phyloP scores from a whole-genome alignment of 2,329 filamentous ascomycete species.

The Fusarium proliferatum region DNA sequence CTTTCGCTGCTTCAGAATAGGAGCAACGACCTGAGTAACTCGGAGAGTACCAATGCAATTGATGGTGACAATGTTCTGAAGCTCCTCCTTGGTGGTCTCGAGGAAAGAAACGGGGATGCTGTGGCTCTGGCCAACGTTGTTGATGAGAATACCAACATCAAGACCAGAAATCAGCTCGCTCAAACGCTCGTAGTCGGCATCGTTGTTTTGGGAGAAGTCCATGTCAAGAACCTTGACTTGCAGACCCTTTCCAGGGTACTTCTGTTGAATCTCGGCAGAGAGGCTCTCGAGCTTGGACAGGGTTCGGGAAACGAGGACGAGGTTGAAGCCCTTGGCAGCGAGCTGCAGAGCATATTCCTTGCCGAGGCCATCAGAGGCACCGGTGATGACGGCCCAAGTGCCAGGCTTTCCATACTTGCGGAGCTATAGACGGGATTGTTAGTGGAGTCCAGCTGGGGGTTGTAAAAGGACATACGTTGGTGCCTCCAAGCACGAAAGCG shows the following conservation, averaged over 20 bases:
- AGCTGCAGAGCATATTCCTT: constrained; percentile 96
- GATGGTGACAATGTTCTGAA: constrained; percentile 91
- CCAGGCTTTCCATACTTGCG: constrained; percentile 90
- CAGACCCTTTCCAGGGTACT: constrained; percentile 70
- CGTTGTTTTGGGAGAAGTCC: constrained; percentile 87
- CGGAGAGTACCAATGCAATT: constrained; percentile 93
- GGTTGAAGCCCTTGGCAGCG: constrained; percentile 90
- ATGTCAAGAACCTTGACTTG: constrained; percentile 85
- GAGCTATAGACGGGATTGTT: constrained; percentile 65
- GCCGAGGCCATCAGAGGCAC: constrained; percentile 94
- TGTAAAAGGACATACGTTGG: constrained; percentile 60
- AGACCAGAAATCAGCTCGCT: constrained; percentile 75
- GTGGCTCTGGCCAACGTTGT: constrained; percentile 97
- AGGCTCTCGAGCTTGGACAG: constrained; percentile 86
- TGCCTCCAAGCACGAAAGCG: constrained; percentile 74
- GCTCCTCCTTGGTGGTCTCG: constrained; percentile 80
- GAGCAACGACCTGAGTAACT: constrained; percentile 85
- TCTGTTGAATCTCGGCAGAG: constrained; percentile 77
- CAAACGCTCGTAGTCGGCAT: constrained; percentile 82
- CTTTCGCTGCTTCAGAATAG: constrained; percentile 85
- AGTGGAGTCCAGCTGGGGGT: not conserved
- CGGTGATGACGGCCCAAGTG: constrained; percentile 94
- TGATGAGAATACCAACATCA: constrained; percentile 89
- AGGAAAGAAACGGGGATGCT: constrained; percentile 91
- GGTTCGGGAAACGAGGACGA: constrained; percentile 96